Evolutionary conservation across 768 basidiomycete genomes (phyloP), one percentile per base, ranked within the genome.

Genomic region (Trametes villosa): DNA sequence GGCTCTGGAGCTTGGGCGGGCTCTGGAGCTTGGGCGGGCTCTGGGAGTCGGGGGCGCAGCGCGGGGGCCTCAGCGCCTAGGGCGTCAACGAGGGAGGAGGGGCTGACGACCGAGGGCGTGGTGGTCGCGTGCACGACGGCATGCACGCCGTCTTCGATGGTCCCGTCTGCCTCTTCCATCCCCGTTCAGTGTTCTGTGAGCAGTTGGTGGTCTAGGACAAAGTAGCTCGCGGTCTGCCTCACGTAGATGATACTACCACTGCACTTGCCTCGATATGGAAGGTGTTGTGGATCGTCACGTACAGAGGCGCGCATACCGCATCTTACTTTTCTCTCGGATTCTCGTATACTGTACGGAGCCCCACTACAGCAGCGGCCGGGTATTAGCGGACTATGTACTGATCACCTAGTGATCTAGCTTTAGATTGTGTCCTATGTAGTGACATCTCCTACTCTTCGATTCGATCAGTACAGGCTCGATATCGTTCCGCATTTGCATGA

Each of bases 231-330:
- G 36, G 46, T 15, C 12, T 27, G 26, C 20, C 9, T 57, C 24
- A 26, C 2, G 36, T 17, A 49, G 29, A 26, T 56, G 18, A 36
- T 22, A 18, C 41, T 7, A 29, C 11, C 8, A 33, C 4, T 9
- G 4, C 26, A 12, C 47, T 40, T 31, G 33, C 20, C 56, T 49
- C 24, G 29, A 50, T 49, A 29, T 57, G 22, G 56, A 29, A 57
- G 47, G 56, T 57, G 56, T 33, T 42, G 56, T 57, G 20, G 56
- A 31, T 57, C 26, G 29, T n/a, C n/a, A n/a, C 12, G 8, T 13
- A 9, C 4, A 9, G 29, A 3, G 13, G 9, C 48, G 31, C 48
- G 4, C 49, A 4, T 36, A 11, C 18, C 2, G 26, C 4, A 49
- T 20, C 22, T 20, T 4, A 36, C 9, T n/a, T 41, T 41, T 41